Base-by-base conservation (phyloP, 2,329 filamentous ascomycete genomes). In the Microsporum audouinii region DNA sequence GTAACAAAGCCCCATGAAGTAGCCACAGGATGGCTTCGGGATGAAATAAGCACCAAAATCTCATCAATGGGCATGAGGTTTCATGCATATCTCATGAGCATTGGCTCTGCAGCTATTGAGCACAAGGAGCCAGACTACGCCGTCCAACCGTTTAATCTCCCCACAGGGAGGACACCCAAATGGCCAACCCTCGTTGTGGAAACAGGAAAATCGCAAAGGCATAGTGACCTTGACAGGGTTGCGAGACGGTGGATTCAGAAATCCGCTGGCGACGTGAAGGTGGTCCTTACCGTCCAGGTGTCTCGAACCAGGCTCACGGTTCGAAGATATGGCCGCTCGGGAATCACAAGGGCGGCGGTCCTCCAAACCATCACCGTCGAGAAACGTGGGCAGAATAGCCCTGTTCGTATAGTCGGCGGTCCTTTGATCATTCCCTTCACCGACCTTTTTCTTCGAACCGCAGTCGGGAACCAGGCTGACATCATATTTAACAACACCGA, bases 361-460 rank as follows among this genome's bases (percentile, higher is more conserved):
- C 51, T 23, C 27, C 47, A 61, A n/a, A 36, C 38, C 6, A 41
- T 45, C 14, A 43, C 34, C 12, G 29, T 61, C 17, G 33, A 17
- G 34, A 57, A 57, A 34, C 36, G 53, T 45, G 29, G 51, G 33
- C 36, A 36, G 59, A 49, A 36, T 5, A 36, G 49, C 7, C 27
- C 43, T 36, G 12, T 43, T 43, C 38, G 23, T 23, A 34, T 61
- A 43, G 29, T 36, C 8, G 51, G 39, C 17, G 17, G 41, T 5
- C 60, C 60, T 53, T 47, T 61, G 29, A 38, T n/a, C n/a, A 61
- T 61, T 41, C 60, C 60, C 12, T 61, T 61, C 41, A 4, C 29
- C 7, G 60, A 61, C 43, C 39, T 61, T 8, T 61, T 61, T 53
- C 60, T 61, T 27, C 38, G 55, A 31, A 17, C 45, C 14, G 29